These are phyloP conservation scores for Magnusiomyces tetraspermus DNA, from an alignment of 1,139 yeast genomes.

Conservation along the genomic window DNA sequence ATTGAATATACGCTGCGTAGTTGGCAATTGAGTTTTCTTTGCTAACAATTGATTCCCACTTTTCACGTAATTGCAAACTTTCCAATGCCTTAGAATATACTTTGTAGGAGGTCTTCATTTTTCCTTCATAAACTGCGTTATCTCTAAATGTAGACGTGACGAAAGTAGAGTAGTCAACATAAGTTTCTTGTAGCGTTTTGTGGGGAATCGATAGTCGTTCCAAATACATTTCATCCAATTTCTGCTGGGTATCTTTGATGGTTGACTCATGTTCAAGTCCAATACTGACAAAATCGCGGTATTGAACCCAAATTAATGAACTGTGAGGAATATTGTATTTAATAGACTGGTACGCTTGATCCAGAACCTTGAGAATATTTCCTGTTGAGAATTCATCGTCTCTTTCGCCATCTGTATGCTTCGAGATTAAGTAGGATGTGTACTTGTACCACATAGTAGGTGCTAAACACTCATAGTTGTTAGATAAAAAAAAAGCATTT, in stretches of 20 bases:
- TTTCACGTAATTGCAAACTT: slow-evolving; percentile 17
- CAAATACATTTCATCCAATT: slow-evolving; percentile 29
- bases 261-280: slow-evolving; percentile 11
- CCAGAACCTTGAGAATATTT: slow-evolving; percentile 9
- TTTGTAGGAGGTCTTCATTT: slow-evolving; percentile 37
- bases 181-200: slow-evolving; percentile 36
- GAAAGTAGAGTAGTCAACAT: slow-evolving; percentile 38
- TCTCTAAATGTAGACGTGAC: slow-evolving; percentile 30
- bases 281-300: slow-evolving; percentile 16
- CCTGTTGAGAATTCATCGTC: slow-evolving; percentile 9
- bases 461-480: not conserved
- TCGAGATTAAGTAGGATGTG: slow-evolving; percentile 17
- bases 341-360: slow-evolving; percentile 13
- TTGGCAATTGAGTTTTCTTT: slow-evolving; percentile 16
- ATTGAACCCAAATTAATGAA: slow-evolving; percentile 34
- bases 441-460: slow-evolving; percentile 20
- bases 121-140: slow-evolving; percentile 33
- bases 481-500: too few relatives aligned
- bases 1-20: slow-evolving; percentile 29
- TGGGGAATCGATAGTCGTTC: slow-evolving; percentile 40
- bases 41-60: slow-evolving; percentile 20
- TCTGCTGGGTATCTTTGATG: slow-evolving; percentile 15
- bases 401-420: slow-evolving; percentile 12
- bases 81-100: slow-evolving; percentile 31
- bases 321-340: slow-evolving; percentile 35